Evolutionary conservation across 129 eudicot genomes (phyloP).

Genomic region (Pseudognaphalium luteoalbum): DNA sequence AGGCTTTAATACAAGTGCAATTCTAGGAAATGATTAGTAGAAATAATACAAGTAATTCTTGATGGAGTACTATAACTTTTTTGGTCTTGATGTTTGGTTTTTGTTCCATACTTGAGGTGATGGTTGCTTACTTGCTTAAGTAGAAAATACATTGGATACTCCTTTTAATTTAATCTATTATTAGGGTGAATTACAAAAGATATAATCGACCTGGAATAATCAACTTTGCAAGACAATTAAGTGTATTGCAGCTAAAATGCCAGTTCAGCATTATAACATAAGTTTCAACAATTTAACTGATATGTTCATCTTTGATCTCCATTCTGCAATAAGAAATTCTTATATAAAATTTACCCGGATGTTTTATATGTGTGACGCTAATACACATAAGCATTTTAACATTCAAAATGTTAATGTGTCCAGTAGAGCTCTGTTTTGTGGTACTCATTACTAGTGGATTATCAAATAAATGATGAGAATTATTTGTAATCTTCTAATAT

Average conservation of each 20-base stretch:
- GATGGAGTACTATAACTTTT: background rate
- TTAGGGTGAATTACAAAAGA: background rate
- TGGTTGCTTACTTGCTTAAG: background rate
- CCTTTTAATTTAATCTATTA: background rate
- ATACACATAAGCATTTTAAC: background rate
- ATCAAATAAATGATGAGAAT: background rate
- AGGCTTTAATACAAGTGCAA: background rate
- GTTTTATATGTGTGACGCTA: background rate
- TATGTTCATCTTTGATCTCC: background rate
- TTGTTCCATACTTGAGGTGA: background rate
- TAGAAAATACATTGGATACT: background rate
- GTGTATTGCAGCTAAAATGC: background rate
- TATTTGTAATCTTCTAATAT: background rate
- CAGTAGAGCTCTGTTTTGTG: background rate
- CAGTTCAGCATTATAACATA: slow-evolving; percentile 7
- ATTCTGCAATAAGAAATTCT: background rate
- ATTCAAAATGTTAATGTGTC: background rate
- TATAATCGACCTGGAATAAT: background rate
- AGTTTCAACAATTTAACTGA: background rate
- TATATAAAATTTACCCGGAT: background rate
- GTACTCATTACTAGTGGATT: background rate
- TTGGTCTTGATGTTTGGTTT: background rate
- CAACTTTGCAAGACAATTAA: background rate
- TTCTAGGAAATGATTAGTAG: background rate
- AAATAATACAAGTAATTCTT: background rate